A percentile compares a stretch with the other conserved stretches of the same genome.
These are phyloP conservation scores for Ascodesmis nigricans DNA, from an alignment of 495 filamentous ascomycete species.

Conservation along the genomic window DNA sequence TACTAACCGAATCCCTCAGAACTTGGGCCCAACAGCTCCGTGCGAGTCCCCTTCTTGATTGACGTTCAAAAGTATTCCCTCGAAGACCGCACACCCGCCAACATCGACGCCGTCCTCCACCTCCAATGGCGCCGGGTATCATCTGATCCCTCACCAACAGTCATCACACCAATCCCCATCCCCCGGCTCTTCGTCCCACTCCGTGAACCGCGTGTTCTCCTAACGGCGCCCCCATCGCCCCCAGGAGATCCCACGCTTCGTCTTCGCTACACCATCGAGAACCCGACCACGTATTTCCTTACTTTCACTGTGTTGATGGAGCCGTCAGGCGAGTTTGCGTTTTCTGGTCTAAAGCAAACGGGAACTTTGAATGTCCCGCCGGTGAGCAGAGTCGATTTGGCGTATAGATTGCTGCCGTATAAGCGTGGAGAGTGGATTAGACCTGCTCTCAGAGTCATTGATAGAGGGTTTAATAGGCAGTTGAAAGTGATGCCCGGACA, in stretches of 20 bases:
- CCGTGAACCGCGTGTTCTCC: slow-evolving; percentile 67
- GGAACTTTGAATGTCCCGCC: slow-evolving; percentile 61
- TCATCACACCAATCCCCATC: slow-evolving; percentile 41
- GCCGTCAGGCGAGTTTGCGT: slow-evolving; percentile 74
- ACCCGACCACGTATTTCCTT: slow-evolving; percentile 80
- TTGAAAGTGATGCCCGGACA: slow-evolving; percentile 46
- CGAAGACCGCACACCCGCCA: slow-evolving; percentile 53
- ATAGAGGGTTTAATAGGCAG: slow-evolving; percentile 76
- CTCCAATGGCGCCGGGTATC: slow-evolving; percentile 49
- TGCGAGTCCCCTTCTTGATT: slow-evolving; percentile 32
- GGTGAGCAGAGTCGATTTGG: slow-evolving; percentile 43
- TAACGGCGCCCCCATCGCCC: slow-evolving; percentile 16
- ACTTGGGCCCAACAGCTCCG: slow-evolving; percentile 31
- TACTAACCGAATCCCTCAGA: slow-evolving; percentile 16
- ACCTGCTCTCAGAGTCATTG: slow-evolving; percentile 50
- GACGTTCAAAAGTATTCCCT: slow-evolving; percentile 48
- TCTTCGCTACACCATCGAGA: slow-evolving; percentile 53
- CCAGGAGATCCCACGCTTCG: slow-evolving; percentile 7
- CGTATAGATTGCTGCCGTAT: slow-evolving; percentile 44
- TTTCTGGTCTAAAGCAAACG: slow-evolving; percentile 65
- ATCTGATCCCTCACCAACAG: slow-evolving; percentile 21
- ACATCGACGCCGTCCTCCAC: slow-evolving; percentile 49
- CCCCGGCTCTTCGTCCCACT: slow-evolving; percentile 58
- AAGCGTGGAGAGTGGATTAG: slow-evolving; percentile 44
- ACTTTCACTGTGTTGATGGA: slow-evolving; percentile 88